Evolutionary conservation across 2,329 filamentous ascomycete genomes (phyloP).

Genomic region (Rugonectria rugulosa): DNA sequence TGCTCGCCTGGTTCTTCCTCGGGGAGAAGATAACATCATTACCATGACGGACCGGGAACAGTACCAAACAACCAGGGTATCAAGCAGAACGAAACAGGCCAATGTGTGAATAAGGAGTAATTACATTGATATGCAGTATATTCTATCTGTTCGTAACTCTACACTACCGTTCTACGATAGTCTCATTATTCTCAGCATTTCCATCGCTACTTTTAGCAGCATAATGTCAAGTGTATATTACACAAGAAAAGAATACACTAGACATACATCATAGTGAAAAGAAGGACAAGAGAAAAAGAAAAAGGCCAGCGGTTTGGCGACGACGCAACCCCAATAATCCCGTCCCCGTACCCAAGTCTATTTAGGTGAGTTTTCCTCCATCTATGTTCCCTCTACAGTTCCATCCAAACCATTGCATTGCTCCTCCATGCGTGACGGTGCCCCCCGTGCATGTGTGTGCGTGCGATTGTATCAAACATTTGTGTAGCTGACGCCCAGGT

Average conservation of each 20-base stretch:
- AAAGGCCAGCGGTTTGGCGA: constrained; percentile 15
- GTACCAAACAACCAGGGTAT: background rate
- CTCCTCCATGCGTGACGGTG: constrained; percentile 20
- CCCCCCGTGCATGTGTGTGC: constrained; percentile 23
- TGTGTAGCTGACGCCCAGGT: constrained; percentile 1
- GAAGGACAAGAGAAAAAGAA: constrained; percentile 3
- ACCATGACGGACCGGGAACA: too few relatives aligned
- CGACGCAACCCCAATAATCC: constrained; percentile 12
- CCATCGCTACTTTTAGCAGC: background rate
- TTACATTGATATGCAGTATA: background rate
- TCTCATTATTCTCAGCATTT: background rate
- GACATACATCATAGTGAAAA: constrained; percentile 2
- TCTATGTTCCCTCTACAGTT: constrained; percentile 20
- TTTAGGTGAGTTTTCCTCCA: constrained; percentile 23
- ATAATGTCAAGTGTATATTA: constrained; percentile 12
- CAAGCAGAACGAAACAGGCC: too few relatives aligned
- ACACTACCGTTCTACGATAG: constrained; percentile 1
- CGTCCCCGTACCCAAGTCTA: constrained; percentile 19
- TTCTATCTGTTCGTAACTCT: background rate
- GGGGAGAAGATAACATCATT: too few relatives aligned
- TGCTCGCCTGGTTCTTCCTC: too few relatives aligned
- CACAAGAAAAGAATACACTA: constrained; percentile 11
- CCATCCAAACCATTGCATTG: constrained; percentile 21
- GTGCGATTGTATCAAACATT: constrained; percentile 11
- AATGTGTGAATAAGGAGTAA: background rate